phyloP scores from a whole-genome alignment of 73 alveolate genomes.

The Tetrahymena elliotti region DNA sequence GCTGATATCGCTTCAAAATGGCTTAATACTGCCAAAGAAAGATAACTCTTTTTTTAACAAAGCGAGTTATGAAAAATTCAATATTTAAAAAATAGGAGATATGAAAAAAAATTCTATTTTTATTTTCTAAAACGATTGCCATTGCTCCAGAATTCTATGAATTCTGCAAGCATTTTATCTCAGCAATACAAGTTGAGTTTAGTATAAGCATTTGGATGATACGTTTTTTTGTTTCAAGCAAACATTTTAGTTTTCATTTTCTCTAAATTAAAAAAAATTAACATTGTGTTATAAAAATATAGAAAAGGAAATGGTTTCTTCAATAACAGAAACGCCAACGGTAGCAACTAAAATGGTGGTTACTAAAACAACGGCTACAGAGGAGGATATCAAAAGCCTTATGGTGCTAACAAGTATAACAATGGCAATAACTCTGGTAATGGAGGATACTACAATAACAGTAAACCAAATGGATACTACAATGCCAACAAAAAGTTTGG shows the following conservation, averaged over 20 bases:
- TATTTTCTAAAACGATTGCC: not conserved
- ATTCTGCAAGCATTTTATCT: not conserved
- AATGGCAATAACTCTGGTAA: not conserved
- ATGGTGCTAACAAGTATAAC: not conserved
- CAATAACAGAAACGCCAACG: not conserved
- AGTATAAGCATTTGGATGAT: not conserved
- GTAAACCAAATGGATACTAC: not conserved
- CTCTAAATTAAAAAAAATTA: not conserved
- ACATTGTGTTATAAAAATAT: not conserved
- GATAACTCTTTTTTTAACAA: not conserved
- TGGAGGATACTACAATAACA: not conserved
- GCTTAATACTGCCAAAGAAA: not conserved
- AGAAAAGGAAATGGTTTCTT: not conserved
- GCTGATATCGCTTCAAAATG: not conserved
- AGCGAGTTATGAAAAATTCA: not conserved
- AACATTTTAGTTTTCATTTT: no score
- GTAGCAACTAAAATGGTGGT: not conserved
- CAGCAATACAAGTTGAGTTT: no score
- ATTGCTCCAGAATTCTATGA: not conserved
- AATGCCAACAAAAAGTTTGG: not conserved
- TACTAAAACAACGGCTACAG: not conserved
- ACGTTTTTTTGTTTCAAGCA: not conserved
- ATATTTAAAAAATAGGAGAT: not conserved
- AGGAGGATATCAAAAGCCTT: not conserved
- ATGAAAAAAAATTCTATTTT: not conserved